These are phyloP conservation scores for Cystofilobasidium macerans DNA, from an alignment of 768 basidiomycete species.

Conservation along the genomic window DNA sequence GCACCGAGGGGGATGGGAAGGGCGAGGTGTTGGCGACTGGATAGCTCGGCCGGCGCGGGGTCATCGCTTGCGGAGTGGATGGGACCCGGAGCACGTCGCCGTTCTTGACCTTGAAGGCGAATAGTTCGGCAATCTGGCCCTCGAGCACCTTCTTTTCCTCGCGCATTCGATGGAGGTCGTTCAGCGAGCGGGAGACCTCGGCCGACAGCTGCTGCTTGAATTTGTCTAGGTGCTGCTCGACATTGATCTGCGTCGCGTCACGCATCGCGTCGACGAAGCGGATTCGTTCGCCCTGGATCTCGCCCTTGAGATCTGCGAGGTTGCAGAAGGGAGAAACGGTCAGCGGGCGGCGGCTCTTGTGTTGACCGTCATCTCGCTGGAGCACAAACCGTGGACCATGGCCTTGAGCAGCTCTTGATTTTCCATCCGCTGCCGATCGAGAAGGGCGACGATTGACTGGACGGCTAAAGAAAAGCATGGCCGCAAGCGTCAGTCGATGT, in stretches of 20 bases:
- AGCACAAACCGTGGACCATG: slow-evolving; percentile 50
- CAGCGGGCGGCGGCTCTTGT: not conserved
- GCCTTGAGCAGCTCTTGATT: slow-evolving; percentile 59
- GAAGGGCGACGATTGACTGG: slow-evolving; percentile 39
- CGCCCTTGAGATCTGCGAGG: slow-evolving; percentile 57
- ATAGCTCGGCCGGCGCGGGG: not conserved
- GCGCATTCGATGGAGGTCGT: slow-evolving; percentile 46
- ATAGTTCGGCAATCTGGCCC: slow-evolving; percentile 19
- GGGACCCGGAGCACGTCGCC: not conserved
- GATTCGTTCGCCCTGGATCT: slow-evolving; percentile 73
- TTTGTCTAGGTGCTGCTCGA: slow-evolving; percentile 72
- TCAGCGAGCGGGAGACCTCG: slow-evolving; percentile 62
- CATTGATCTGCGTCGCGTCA: slow-evolving; percentile 77
- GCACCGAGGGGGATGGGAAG: slow-evolving; percentile 1
- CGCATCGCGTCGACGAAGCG: slow-evolving; percentile 92
- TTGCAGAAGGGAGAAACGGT: not conserved
- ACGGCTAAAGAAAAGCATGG: slow-evolving; percentile 27
- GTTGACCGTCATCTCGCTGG: not conserved
- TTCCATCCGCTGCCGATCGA: slow-evolving; percentile 60
- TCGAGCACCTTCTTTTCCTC: slow-evolving; percentile 22
- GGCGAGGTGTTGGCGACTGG: not conserved
- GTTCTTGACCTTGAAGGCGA: slow-evolving; percentile 21
- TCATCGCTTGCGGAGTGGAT: no score
- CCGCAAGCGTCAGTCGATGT: not conserved
- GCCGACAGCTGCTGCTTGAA: slow-evolving; percentile 69